These are phyloP conservation scores for Malassezia arunalokei DNA, from an alignment of 1,284 basidiomycete genomes.

Conservation along the genomic window DNA sequence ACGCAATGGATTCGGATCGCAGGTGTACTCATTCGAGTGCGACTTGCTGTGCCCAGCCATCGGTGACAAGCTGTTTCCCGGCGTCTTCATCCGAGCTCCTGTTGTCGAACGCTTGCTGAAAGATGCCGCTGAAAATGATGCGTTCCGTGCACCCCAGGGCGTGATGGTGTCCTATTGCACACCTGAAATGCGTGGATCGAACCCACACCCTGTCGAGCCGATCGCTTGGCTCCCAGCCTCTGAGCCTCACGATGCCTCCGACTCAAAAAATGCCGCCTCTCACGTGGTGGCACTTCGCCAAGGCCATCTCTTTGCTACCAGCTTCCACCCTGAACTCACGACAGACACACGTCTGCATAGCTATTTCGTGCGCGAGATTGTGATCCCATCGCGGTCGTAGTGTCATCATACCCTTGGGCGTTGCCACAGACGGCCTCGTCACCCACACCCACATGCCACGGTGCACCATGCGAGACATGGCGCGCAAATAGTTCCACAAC, in stretches of 20 bases:
- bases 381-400: background rate
- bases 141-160: background rate
- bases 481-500: slow-evolving; percentile 37
- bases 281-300: slow-evolving; percentile 76
- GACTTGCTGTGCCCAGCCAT: slow-evolving; percentile 60
- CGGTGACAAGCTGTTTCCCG: slow-evolving; percentile 59
- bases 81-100: slow-evolving; percentile 90
- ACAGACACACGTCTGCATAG: slow-evolving; percentile 77
- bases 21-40: slow-evolving; percentile 76
- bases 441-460: slow-evolving; percentile 47
- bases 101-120: slow-evolving; percentile 48
- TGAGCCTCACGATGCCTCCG: background rate
- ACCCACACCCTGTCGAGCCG: slow-evolving; percentile 48
- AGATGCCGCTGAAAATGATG: background rate
- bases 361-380: slow-evolving; percentile 55
- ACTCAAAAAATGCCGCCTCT: slow-evolving; percentile 42
- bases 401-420: slow-evolving; percentile 5
- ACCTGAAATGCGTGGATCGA: slow-evolving; percentile 12
- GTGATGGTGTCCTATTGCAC: slow-evolving; percentile 3
- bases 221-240: slow-evolving; percentile 59
- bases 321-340: slow-evolving; percentile 89
- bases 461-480: slow-evolving; percentile 32
- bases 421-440: slow-evolving; percentile 59
- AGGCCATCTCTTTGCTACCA: slow-evolving; percentile 71
- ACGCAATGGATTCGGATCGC: slow-evolving; percentile 61